Evolutionary conservation across 768 basidiomycete species (phyloP), one percentile per base, ranked within the genome.

Genomic region (Lyophyllum semitale): DNA sequence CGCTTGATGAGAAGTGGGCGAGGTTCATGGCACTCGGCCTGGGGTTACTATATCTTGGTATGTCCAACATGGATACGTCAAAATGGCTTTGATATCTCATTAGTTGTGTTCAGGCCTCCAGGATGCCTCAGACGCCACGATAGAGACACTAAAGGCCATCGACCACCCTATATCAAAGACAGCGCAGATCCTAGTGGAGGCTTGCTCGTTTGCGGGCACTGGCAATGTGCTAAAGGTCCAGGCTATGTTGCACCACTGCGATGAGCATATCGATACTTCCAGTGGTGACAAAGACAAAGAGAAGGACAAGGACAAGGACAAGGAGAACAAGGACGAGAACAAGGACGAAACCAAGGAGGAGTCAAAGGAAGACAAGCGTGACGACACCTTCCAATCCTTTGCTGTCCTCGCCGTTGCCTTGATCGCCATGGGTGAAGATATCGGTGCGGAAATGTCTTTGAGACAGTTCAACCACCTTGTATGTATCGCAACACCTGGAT

Each of bases 351-450:
- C 87, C 65, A 79, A 85, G 57, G 85, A 80, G 40, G 76, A 78
- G 49, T 66, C 67, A 30, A 71, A 75, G 68, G 63, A 76, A 65
- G 59, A 77, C 65, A 65, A 74, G 76, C 59, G 68, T 51, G 86
- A 92, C 57, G 91, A 93, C 61, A 87, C 87, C 27, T 93, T 91
- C 80, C 92, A 98, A 69, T 84, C 93, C 0, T 90, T 98, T 59
- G 92, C 96, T 15, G 94, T 96, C 27, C 78, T 98, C 53, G 97
- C 94, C 25, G 92, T 99, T 63, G 88, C 96, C 0, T 72, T 98
- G 55, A 91, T 98, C 41, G 88, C 97, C 4, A 98, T 98, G 95
- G 97, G 97, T 18, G 97, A 99, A 73, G 96, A 98, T 22, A 87
- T 98, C 45, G 97, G 97, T 45, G 87, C 95, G 1, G 93, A 98